These are phyloP conservation scores for Podospora bellae-mahoneyi DNA, from an alignment of 495 filamentous ascomycete genomes.

Conservation along the genomic window DNA sequence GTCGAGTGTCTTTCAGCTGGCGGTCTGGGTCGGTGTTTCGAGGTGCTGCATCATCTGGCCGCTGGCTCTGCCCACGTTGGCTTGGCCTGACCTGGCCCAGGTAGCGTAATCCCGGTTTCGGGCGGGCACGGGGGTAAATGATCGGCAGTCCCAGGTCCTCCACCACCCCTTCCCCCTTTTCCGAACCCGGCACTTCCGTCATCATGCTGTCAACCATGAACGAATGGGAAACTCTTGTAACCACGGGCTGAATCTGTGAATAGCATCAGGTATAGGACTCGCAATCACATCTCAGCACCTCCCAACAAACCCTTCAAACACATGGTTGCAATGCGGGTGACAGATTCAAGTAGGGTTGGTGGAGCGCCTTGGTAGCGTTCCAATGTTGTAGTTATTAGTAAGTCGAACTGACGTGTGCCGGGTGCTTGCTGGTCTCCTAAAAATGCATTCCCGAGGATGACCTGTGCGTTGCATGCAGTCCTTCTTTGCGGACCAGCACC, in stretches of 20 bases:
- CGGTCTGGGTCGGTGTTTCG: constrained; percentile 10
- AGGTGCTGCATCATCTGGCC: constrained; percentile 16
- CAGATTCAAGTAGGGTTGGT: constrained; percentile 1
- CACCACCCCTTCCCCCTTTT: constrained; percentile 10
- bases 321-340: constrained; percentile 15
- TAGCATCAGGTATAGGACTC: constrained; percentile 10
- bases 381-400: constrained; percentile 3
- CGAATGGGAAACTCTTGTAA: constrained; percentile 42
- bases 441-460: constrained; percentile 6
- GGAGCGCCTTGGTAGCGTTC: not conserved
- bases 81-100: constrained; percentile 11
- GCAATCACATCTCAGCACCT: not conserved
- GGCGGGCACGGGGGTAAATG: constrained; percentile 16
- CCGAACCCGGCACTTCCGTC: constrained; percentile 7
- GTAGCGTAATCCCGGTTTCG: constrained; percentile 24
- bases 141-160: constrained; percentile 23
- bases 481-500: constrained; percentile 14
- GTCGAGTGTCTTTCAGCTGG: not conserved
- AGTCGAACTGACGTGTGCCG: not conserved
- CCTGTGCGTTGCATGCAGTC: not conserved
- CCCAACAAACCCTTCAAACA: constrained; percentile 7
- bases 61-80: constrained; percentile 9
- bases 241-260: constrained; percentile 38
- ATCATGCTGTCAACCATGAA: constrained; percentile 20
- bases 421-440: constrained; percentile 10